A percentile compares a stretch with the other conserved stretches of the same genome.
Evolutionary conservation across 2,329 filamentous ascomycete genomes (phyloP).

Genomic region (Reticulascus tulasneorum): DNA sequence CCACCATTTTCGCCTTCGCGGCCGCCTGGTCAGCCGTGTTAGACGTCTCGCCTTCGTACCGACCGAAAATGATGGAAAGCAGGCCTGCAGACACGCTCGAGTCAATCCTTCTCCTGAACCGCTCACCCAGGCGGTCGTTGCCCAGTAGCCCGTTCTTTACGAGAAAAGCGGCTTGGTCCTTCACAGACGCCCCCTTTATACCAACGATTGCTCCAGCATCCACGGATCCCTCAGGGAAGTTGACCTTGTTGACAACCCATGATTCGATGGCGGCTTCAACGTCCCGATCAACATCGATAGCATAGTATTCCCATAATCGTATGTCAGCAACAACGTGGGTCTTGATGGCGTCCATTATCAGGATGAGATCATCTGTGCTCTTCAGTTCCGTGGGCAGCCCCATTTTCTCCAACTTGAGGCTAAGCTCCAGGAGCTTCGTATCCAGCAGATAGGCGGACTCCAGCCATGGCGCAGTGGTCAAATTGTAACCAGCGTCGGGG

Average conservation of each 20-base stretch:
- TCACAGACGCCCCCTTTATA: slow-evolving; percentile 39
- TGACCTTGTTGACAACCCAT: slow-evolving; percentile 62
- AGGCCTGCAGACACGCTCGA: slow-evolving; percentile 67
- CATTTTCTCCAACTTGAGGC: slow-evolving; percentile 64
- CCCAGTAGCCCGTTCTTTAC: slow-evolving; percentile 66
- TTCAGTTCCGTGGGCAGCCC: slow-evolving; percentile 74
- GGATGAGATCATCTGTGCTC: slow-evolving; percentile 66
- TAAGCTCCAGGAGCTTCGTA: slow-evolving; percentile 66
- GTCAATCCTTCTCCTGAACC: slow-evolving; percentile 69
- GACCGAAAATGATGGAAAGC: slow-evolving; percentile 64
- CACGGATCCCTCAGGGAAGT: slow-evolving; percentile 44
- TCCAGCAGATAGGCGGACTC: slow-evolving; percentile 61
- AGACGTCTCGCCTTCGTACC: slow-evolving; percentile 51
- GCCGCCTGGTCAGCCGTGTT: slow-evolving; percentile 46
- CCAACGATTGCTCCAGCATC: slow-evolving; percentile 38
- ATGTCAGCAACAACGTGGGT: slow-evolving; percentile 72
- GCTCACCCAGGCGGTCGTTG: slow-evolving; percentile 71
- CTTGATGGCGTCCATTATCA: slow-evolving; percentile 82
- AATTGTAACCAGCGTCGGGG: slow-evolving; percentile 92
- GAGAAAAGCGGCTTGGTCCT: slow-evolving; percentile 58
- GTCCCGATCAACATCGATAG: slow-evolving; percentile 72
- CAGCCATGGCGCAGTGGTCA: slow-evolving; percentile 80
- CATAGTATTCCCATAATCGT: slow-evolving; percentile 91
- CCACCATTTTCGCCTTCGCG: slow-evolving; percentile 50
- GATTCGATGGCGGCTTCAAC: slow-evolving; percentile 63